These are phyloP conservation scores for Arthrobotrys sinensis DNA, from an alignment of 2,329 filamentous ascomycete genomes.

Conservation along the genomic window DNA sequence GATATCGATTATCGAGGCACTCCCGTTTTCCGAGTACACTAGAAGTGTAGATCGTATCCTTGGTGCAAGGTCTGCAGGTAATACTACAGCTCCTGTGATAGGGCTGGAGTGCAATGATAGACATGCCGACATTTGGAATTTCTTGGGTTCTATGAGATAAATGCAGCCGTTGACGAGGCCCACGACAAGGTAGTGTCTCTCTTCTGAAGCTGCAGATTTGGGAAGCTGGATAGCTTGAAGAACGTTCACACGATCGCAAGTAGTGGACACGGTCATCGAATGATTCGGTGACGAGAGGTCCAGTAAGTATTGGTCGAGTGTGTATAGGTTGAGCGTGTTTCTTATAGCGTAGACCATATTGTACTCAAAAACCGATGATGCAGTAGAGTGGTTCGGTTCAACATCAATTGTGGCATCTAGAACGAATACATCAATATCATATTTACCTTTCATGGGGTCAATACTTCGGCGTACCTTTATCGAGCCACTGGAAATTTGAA, in stretches of 20 bases:
- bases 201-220: conserved; percentile 55
- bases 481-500: conserved; percentile 29
- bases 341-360: conserved; percentile 63
- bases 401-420: background rate
- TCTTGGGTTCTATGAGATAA: conserved; percentile 62
- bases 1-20: conserved; percentile 63
- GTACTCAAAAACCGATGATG: conserved; percentile 62
- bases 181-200: conserved; percentile 62
- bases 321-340: conserved; percentile 61
- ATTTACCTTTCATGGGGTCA: background rate
- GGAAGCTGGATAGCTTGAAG: conserved; percentile 59
- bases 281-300: conserved; percentile 48
- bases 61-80: conserved; percentile 62
- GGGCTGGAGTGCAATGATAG: conserved; percentile 62
- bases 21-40: conserved; percentile 62
- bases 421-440: background rate
- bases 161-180: conserved; percentile 62
- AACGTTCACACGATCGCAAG: conserved; percentile 38
- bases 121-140: conserved; percentile 61
- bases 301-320: conserved; percentile 62
- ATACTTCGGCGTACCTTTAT: conserved; percentile 20
- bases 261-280: conserved; percentile 23
- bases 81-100: conserved; percentile 61
- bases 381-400: conserved; percentile 44
- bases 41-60: conserved; percentile 63